Conservation (phyloP, 495 filamentous ascomycete genomes). For the Tuber aestivum region DNA sequence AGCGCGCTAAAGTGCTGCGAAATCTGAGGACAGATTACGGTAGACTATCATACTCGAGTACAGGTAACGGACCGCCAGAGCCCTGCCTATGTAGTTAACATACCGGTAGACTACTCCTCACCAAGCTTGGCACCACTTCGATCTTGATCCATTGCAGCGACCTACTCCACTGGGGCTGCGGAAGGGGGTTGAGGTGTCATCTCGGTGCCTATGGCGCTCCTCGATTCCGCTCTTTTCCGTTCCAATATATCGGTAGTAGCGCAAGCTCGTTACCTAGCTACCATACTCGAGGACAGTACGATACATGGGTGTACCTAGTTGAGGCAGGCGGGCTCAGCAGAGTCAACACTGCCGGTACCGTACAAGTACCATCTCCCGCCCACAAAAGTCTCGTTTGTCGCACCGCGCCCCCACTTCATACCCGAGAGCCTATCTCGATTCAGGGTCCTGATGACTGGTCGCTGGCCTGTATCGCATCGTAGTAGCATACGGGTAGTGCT, state of each 20-base stretch:
- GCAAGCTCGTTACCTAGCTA: too few species aligned
- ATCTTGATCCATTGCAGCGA: background rate
- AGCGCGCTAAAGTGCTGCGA: background rate
- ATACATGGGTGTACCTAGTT: background rate
- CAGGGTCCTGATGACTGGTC: background rate
- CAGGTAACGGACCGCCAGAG: background rate
- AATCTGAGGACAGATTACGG: background rate
- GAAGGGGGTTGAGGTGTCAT: background rate
- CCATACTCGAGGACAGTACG: too few species aligned
- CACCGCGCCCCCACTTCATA: background rate
- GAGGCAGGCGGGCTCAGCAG: background rate
- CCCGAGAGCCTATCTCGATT: background rate
- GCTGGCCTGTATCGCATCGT: background rate
- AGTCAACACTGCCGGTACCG: too few species aligned
- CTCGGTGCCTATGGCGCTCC: background rate
- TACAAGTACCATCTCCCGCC: background rate
- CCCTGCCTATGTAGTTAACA: background rate
- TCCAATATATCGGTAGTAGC: background rate
- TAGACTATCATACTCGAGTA: too few species aligned
- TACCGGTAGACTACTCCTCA: background rate
- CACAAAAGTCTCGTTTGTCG: background rate
- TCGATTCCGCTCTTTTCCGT: background rate
- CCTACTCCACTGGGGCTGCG: background rate
- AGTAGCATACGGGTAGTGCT: background rate
- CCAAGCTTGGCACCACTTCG: too few species aligned